Conservation (phyloP, 345 rosid species). For the Salix purpurea region DNA sequence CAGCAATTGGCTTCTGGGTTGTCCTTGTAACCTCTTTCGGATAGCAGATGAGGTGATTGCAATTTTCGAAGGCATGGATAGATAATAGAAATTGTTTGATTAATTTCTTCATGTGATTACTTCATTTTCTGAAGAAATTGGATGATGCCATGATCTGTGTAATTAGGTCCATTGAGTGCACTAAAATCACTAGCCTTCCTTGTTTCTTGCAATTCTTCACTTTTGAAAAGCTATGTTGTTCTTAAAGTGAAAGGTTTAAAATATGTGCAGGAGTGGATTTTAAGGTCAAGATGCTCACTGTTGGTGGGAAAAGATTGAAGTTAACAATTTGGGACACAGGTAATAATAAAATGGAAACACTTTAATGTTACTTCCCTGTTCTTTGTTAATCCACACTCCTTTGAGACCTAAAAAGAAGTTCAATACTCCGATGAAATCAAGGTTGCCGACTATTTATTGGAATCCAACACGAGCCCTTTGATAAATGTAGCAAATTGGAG, state of each 20-base stretch:
- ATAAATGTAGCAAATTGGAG: neutral
- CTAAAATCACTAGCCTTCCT: neutral
- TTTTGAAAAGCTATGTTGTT: neutral
- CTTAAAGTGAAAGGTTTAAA: neutral
- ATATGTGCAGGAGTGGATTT: conserved; percentile 80
- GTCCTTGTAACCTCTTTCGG: neutral
- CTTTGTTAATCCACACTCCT: neutral
- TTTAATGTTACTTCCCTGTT: neutral
- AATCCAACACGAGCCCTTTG: neutral
- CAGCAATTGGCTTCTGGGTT: neutral
- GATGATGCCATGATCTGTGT: neutral
- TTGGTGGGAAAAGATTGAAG: conserved; percentile 75
- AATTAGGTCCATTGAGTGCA: neutral
- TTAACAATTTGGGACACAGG: conserved; percentile 99
- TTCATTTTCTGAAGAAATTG: neutral
- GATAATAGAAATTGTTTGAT: neutral
- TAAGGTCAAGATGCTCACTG: conserved; percentile 66
- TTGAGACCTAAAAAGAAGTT: neutral
- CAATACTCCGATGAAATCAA: neutral
- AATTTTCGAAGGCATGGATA: neutral
- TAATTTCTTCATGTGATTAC: neutral
- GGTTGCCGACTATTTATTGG: neutral
- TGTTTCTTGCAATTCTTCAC: neutral
- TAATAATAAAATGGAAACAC: conserved; percentile 11
- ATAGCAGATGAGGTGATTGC: neutral